Evolutionary conservation across 768 basidiomycete species (phyloP).

Genomic region (Hypsizygus marmoreus): DNA sequence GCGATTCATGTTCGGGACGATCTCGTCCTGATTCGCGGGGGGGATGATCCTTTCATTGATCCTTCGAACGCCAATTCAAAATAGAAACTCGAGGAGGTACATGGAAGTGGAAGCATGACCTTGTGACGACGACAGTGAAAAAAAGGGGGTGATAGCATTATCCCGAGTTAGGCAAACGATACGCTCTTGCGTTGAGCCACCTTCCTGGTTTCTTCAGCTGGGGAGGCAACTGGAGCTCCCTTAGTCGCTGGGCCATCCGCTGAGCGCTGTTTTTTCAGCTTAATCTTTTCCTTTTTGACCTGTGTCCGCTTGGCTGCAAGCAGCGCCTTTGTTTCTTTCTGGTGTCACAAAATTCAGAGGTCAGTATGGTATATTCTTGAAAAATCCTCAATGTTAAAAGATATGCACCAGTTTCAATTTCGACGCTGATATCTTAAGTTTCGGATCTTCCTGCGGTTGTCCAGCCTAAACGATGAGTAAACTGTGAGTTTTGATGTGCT

Average conservation of each 20-base stretch:
- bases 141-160: too few relatives aligned
- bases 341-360: constrained; percentile 1
- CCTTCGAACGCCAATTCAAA: background rate
- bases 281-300: constrained; percentile 41
- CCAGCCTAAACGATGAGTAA: constrained; percentile 30
- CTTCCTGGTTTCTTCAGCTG: background rate
- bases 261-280: constrained; percentile 25
- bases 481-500: too few relatives aligned
- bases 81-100: background rate
- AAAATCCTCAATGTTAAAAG: background rate
- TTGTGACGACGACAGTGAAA: too few relatives aligned
- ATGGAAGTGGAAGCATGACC: background rate
- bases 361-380: background rate
- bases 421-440: constrained; percentile 25
- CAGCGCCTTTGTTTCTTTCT: constrained; percentile 45
- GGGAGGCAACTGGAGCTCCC: too few relatives aligned
- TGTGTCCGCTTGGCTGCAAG: constrained; percentile 38
- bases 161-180: constrained; percentile 12
- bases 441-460: constrained; percentile 27
- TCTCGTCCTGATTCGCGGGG: background rate
- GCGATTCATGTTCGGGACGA: background rate
- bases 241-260: constrained; percentile 2
- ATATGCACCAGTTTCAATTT: constrained; percentile 41
- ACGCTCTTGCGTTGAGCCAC: constrained; percentile 4
- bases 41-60: background rate